phyloP scores from a whole-genome alignment of 805 yeast species.

The Ogataea ramenticola region DNA sequence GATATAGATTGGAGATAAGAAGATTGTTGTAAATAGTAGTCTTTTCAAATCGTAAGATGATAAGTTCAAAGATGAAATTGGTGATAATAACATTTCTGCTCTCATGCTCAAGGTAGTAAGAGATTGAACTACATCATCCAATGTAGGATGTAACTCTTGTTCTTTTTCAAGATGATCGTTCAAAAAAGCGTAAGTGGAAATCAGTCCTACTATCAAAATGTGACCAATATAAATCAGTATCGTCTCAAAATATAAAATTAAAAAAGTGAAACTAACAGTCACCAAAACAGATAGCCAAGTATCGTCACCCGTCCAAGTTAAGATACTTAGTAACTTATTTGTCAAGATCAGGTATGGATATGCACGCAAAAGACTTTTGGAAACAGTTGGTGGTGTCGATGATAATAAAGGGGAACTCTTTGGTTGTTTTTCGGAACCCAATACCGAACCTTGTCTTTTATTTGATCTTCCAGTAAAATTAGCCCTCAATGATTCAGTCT shows the following conservation, averaged over 20 bases:
- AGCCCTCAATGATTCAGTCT: constrained; percentile 29
- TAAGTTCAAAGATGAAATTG: constrained; percentile 69
- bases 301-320: constrained; percentile 91
- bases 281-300: constrained; percentile 65
- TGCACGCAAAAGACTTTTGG: constrained; percentile 72
- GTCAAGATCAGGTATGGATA: constrained; percentile 79
- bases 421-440: constrained; percentile 18
- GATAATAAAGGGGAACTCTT: constrained; percentile 76
- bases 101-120: constrained; percentile 69
- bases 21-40: constrained; percentile 73
- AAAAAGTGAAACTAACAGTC: constrained; percentile 44
- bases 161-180: constrained; percentile 50
- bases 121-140: constrained; percentile 78
- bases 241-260: constrained; percentile 73
- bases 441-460: constrained; percentile 3
- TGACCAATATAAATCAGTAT: constrained; percentile 80
- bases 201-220: constrained; percentile 52
- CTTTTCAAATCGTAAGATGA: constrained; percentile 75
- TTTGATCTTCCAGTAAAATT: constrained; percentile 32
- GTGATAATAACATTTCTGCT: constrained; percentile 70
- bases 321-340: constrained; percentile 59
- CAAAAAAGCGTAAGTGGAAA: constrained; percentile 53
- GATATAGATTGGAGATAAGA: constrained; percentile 80
- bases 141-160: constrained; percentile 63
- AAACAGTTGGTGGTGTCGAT: constrained; percentile 86